Percentiles rank a stretch among this genome's conserved stretches.
phyloP scores from a whole-genome alignment of 2,329 filamentous ascomycete genomes.

The Coniosporium tulheliwenetii region DNA sequence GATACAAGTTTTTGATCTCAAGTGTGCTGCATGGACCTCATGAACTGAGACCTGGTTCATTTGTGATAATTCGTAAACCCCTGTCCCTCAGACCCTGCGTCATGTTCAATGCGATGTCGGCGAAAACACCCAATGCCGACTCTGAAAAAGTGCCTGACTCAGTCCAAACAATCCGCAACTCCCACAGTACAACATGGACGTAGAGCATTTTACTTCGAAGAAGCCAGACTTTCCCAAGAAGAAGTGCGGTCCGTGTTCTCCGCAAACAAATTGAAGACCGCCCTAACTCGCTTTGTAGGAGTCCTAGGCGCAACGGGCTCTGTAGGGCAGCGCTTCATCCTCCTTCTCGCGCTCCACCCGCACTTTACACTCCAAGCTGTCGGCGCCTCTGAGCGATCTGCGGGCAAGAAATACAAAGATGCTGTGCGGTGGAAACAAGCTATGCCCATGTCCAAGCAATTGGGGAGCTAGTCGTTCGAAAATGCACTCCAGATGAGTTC shows the following conservation, averaged over 20 bases:
- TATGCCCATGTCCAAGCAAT: slow-evolving; percentile 56
- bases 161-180: background rate
- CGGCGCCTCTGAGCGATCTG: slow-evolving; percentile 76
- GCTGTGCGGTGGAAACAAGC: slow-evolving; percentile 93
- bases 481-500: slow-evolving; percentile 72
- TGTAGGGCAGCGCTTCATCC: slow-evolving; percentile 89
- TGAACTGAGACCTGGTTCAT: no score
- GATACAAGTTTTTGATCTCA: no score
- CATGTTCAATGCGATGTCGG: no score
- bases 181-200: slow-evolving; percentile 19
- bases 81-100: no score
- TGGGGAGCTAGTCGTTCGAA: slow-evolving; percentile 71
- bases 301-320: slow-evolving; percentile 88
- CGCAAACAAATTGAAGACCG: background rate
- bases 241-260: slow-evolving; percentile 31
- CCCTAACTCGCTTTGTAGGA: slow-evolving; percentile 15
- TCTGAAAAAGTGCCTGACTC: no score
- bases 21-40: no score
- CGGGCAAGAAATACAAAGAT: slow-evolving; percentile 88
- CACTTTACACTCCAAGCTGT: slow-evolving; percentile 75
- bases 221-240: slow-evolving; percentile 29
- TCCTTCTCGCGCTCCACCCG: slow-evolving; percentile 77
- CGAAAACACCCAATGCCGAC: no score
- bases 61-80: no score
- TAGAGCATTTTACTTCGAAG: slow-evolving; percentile 23